Evolutionary conservation across 176 grass and related monocot genomes (phyloP).

Genomic region (Musa beccarii): DNA sequence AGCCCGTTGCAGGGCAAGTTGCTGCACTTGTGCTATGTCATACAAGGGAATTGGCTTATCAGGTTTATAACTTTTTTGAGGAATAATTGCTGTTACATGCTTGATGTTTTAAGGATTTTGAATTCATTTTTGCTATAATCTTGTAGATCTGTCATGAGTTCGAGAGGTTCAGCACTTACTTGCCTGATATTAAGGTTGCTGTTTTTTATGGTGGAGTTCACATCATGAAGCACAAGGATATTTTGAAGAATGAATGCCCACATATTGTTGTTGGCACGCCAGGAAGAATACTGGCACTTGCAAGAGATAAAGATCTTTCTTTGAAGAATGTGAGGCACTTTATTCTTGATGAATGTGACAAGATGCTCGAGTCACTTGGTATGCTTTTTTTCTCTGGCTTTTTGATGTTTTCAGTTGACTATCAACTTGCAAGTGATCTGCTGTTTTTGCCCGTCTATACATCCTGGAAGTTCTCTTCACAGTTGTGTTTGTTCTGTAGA

Average conservation of each 20-base stretch:
- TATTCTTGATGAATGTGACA: slow-evolving; percentile 98
- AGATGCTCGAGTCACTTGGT: slow-evolving; percentile 98
- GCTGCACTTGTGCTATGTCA: slow-evolving; percentile 85
- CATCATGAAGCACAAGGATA: slow-evolving; percentile 83
- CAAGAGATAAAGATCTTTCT: slow-evolving; percentile 85
- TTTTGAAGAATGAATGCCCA: slow-evolving; percentile 97
- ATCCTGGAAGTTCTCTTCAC: not conserved
- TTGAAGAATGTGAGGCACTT: slow-evolving; percentile 99
- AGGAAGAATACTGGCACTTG: slow-evolving; percentile 47
- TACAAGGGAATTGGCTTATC: slow-evolving; percentile 85
- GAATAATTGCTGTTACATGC: not conserved
- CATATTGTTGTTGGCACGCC: slow-evolving; percentile 93
- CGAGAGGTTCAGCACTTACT: slow-evolving; percentile 97
- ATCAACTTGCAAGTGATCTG: too few species aligned
- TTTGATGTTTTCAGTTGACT: not conserved
- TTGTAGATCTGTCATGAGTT: slow-evolving; percentile 92
- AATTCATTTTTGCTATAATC: not conserved
- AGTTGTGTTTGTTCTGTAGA: slow-evolving; percentile 43
- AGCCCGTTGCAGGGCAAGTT: slow-evolving; percentile 81
- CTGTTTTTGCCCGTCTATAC: slow-evolving; percentile 4
- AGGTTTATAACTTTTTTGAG: slow-evolving; percentile 35
- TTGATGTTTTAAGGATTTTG: not conserved
- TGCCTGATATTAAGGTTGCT: slow-evolving; percentile 80
- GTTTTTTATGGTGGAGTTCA: slow-evolving; percentile 98
- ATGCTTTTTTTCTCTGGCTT: slow-evolving; percentile 1